These are phyloP conservation scores for Penicillium sp. DNA, from an alignment of 2,329 filamentous ascomycete genomes.

Conservation along the genomic window DNA sequence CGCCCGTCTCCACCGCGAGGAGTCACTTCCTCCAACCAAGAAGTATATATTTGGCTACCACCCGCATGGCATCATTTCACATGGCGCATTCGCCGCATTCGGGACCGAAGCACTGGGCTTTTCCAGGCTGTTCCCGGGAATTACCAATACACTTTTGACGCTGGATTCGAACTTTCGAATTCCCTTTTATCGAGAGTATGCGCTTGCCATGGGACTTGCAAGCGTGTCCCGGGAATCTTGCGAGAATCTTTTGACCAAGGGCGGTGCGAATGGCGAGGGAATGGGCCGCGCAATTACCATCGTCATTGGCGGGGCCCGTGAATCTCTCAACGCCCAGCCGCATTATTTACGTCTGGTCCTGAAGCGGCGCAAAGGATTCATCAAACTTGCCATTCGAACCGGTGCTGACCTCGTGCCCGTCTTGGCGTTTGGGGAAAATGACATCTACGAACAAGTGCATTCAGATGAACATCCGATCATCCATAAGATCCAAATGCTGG, in stretches of 20 bases:
- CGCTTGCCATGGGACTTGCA: conserved; percentile 80
- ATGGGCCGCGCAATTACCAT: conserved; percentile 97
- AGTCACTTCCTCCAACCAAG: conserved; percentile 71
- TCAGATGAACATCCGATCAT: conserved; percentile 74
- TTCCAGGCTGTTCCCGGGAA: conserved; percentile 82
- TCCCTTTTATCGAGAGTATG: conserved; percentile 90
- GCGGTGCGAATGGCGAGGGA: conserved; percentile 72
- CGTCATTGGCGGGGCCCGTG: conserved; percentile 86
- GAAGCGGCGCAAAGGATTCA: conserved; percentile 81
- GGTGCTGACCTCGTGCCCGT: conserved; percentile 95
- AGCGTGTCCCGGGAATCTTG: conserved; percentile 92
- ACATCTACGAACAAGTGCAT: conserved; percentile 87
- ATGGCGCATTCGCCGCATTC: conserved; percentile 92
- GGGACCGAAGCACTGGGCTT: conserved; percentile 88
- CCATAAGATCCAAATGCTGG: conserved; percentile 75
- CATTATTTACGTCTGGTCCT: conserved; percentile 74
- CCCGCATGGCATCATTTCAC: conserved; percentile 94
- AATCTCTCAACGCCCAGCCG: conserved; percentile 85
- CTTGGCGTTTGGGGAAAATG: conserved; percentile 90
- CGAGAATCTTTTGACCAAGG: conserved; percentile 78
- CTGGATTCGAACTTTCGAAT: conserved; percentile 95
- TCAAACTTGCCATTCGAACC: conserved; percentile 86
- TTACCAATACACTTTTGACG: conserved; percentile 89
- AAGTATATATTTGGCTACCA: conserved; percentile 99
- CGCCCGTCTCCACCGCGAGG: conserved; percentile 79